Evolutionary conservation across 202 grass and related monocot genomes (phyloP).

Genomic region (Digitaria exilis): DNA sequence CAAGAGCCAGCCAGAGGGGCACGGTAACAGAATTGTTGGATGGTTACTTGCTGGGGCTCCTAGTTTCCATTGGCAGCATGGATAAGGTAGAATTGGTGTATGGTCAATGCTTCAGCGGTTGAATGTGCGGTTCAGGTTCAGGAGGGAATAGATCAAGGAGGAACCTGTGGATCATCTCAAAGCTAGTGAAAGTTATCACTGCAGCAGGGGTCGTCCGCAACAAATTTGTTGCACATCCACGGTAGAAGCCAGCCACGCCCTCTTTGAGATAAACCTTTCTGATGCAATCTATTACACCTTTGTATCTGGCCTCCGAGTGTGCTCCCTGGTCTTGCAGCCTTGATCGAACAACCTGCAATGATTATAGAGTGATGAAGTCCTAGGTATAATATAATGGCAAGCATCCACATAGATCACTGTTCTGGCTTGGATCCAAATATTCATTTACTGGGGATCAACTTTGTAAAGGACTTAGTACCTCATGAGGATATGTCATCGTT

Average conservation of each 20-base stretch:
- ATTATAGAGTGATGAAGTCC: slow-evolving; percentile 9
- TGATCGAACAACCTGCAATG: slow-evolving; percentile 82
- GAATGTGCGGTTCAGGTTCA: slow-evolving; percentile 58
- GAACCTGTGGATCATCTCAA: slow-evolving; percentile 96
- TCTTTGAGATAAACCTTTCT: slow-evolving; percentile 76
- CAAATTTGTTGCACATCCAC: slow-evolving; percentile 87
- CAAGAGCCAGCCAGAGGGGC: slow-evolving; percentile 2
- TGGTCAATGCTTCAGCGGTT: slow-evolving; percentile 64
- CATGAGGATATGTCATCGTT: slow-evolving; percentile 95
- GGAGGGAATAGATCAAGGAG: slow-evolving; percentile 60
- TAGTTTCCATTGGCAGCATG: slow-evolving; percentile 30
- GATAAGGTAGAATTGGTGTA: slow-evolving; percentile 31
- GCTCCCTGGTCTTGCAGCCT: slow-evolving; percentile 90
- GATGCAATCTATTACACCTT: slow-evolving; percentile 82
- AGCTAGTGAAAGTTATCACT: slow-evolving; percentile 98
- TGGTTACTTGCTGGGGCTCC: slow-evolving; percentile 31
- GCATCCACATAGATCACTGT: background rate
- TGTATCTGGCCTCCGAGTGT: slow-evolving; percentile 59
- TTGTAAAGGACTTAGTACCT: slow-evolving; percentile 50
- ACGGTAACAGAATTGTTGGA: slow-evolving; percentile 26
- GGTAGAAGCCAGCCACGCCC: slow-evolving; percentile 85
- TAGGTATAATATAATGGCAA: slow-evolving; percentile 8
- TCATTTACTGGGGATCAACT: slow-evolving; percentile 1
- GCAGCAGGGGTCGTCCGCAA: slow-evolving; percentile 93
- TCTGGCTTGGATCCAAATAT: background rate